A percentile compares a stretch with the other conserved stretches of the same genome.
These are phyloP conservation scores for Talaromyces sp. DNA, from an alignment of 2,329 filamentous ascomycete genomes.

Conservation along the genomic window DNA sequence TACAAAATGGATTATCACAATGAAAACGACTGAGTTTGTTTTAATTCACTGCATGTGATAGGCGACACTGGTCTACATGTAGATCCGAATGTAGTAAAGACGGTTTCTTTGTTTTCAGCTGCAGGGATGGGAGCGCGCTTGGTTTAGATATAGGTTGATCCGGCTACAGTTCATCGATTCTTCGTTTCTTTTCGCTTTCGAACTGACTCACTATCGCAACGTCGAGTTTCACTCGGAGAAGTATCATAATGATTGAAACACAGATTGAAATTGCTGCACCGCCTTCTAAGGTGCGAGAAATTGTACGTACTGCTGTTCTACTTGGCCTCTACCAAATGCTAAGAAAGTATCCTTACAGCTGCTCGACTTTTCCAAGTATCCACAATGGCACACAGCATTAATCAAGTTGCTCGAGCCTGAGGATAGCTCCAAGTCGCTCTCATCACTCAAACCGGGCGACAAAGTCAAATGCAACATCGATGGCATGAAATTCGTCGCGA, in stretches of 20 bases:
- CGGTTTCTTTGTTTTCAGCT: not conserved
- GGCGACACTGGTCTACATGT: too few species aligned
- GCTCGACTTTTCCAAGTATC: conserved; percentile 23
- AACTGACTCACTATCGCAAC: not conserved
- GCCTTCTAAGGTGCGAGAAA: conserved; percentile 24
- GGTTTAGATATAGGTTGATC: too few species aligned
- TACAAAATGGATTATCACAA: too few species aligned
- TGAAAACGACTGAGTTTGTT: too few species aligned
- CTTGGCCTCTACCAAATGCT: not conserved
- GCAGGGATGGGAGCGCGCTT: not conserved
- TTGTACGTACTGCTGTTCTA: conserved; percentile 18
- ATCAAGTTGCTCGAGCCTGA: conserved; percentile 20
- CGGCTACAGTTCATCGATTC: not conserved
- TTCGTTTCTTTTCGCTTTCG: conserved; percentile 13
- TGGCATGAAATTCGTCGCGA: conserved; percentile 19
- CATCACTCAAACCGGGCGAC: conserved; percentile 14
- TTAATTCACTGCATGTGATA: too few species aligned
- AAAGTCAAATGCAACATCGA: conserved; percentile 18
- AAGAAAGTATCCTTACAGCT: conserved; percentile 15
- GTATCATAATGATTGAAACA: conserved; percentile 18
- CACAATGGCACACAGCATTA: conserved; percentile 24
- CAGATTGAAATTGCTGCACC: conserved; percentile 23
- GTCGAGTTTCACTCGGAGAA: not conserved
- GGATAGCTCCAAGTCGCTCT: conserved; percentile 18
- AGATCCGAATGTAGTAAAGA: not conserved